Evolutionary conservation across 176 grass and related monocot genomes (phyloP), one percentile per base, ranked within the genome.

Genomic region (Urochloa ruziziensis): DNA sequence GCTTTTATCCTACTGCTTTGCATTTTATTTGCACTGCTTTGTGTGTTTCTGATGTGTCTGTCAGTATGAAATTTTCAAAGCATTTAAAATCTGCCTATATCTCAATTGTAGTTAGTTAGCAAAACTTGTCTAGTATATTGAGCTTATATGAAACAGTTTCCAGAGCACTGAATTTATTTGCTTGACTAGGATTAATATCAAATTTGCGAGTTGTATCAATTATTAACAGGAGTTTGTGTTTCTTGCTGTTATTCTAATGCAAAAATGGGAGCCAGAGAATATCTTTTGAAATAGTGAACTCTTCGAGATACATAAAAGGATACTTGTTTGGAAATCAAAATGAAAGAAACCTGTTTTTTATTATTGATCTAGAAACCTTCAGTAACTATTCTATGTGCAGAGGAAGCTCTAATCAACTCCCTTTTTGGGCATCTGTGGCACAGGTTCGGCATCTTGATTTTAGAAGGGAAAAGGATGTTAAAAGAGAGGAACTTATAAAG

Each of bases 361-460:
- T 69, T 4, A 29, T 79, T 17, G 30, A n/a, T 79, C n/a, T 51
- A 46, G 17, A 35, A 46, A 67, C n/a, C 64, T 36, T n/a, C 36
- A 53, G 27, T 34, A 70, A 16, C 6, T 72, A 42, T 52, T 62
- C 15, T 25, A n/a, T 15, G n/a, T 76, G 63, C 10, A 7, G n/a
- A 54, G 17, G 28, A 70, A 64, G 62, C 49, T 86, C 37, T 86
- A 67, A 77, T 52, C 27, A 48, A 14, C 25, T 62, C 14, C 14
- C 30, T 39, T 54, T 39, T 70, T 85, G 84, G 32, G 10, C 77
- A 76, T 59, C 62, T 39, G 65, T 48, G 24, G 40, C 70, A 57
- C 78, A 98, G 96, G 91, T 98, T 87, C 89, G 93, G 46, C 91
- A 98, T 88, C 91, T 95, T 57, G 96, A 98, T 85, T 72, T 92